Conservation (phyloP, 257 asterid species). For the Coffea canephora region DNA sequence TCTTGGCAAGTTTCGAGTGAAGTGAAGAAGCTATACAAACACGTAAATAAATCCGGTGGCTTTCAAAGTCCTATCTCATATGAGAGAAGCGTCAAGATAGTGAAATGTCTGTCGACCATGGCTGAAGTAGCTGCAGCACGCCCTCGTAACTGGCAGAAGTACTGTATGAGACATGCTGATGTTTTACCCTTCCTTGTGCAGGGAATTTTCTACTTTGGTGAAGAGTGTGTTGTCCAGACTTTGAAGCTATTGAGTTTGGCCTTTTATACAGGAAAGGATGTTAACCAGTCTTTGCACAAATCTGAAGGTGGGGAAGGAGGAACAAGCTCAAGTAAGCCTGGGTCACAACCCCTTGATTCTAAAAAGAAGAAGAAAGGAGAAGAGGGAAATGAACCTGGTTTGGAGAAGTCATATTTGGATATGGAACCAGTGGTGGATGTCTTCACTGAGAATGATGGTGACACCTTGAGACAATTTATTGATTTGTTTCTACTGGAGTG, state of each 20-base stretch:
- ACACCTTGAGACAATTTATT: slow-evolving; percentile 72
- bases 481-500: slow-evolving; percentile 91
- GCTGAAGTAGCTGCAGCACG: slow-evolving; percentile 96
- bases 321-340: slow-evolving; percentile 53
- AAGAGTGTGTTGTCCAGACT: slow-evolving; percentile 87
- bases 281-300: slow-evolving; percentile 63
- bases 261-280: slow-evolving; percentile 80
- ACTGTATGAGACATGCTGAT: slow-evolving; percentile 77
- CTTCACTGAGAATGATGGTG: slow-evolving; percentile 70
- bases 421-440: slow-evolving; percentile 84
- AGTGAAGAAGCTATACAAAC: slow-evolving; percentile 84
- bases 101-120: slow-evolving; percentile 78
- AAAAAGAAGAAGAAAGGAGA: slow-evolving; percentile 96
- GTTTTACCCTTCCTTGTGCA: slow-evolving; percentile 74
- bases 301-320: slow-evolving; percentile 70
- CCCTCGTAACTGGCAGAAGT: slow-evolving; percentile 99
- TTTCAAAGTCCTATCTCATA: slow-evolving; percentile 81
- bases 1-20: slow-evolving; percentile 94
- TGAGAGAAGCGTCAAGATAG: slow-evolving; percentile 94
- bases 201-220: slow-evolving; percentile 85
- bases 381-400: slow-evolving; percentile 71
- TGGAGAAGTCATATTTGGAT: slow-evolving; percentile 85
- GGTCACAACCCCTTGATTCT: slow-evolving; percentile 63
- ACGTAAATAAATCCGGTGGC: slow-evolving; percentile 89
- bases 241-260: slow-evolving; percentile 88